phyloP scores from a whole-genome alignment of 305 asterid species.

The Rubia balearica region DNA sequence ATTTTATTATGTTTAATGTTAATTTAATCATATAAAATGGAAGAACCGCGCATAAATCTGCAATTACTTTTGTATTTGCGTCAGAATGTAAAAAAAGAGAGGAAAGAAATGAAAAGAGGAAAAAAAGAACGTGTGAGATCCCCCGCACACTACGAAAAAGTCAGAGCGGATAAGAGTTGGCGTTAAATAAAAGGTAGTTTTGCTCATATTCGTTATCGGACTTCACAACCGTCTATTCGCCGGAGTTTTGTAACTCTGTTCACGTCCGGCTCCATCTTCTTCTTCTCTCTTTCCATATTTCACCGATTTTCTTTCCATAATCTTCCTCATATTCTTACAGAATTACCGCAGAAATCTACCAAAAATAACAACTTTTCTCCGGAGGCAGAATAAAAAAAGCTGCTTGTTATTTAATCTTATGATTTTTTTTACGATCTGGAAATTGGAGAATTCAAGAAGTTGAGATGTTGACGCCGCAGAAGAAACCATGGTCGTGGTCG shows the following conservation, averaged over 20 bases:
- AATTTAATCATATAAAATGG: no score
- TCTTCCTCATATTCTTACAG: background rate
- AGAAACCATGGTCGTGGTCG: constrained; percentile 51
- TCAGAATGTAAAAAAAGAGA: no score
- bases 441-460: constrained; percentile 9
- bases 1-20: no score
- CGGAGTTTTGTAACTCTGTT: constrained; percentile 70
- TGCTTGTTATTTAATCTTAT: constrained; percentile 1
- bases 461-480: constrained; percentile 71
- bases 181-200: constrained; percentile 33
- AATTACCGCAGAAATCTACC: background rate
- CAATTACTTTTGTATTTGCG: background rate
- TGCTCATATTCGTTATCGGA: constrained; percentile 45
- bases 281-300: constrained; percentile 2
- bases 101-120: constrained; percentile 1
- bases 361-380: background rate
- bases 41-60: no score
- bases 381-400: background rate
- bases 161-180: constrained; percentile 19
- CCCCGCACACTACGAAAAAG: constrained; percentile 47
- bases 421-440: constrained; percentile 40
- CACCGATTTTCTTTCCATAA: constrained; percentile 20
- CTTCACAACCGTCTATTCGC: constrained; percentile 40
- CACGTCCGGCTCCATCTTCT: constrained; percentile 57
- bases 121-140: constrained; percentile 45